Conservation (phyloP, 2,329 filamentous ascomycete species). For the Venturia asperata region DNA sequence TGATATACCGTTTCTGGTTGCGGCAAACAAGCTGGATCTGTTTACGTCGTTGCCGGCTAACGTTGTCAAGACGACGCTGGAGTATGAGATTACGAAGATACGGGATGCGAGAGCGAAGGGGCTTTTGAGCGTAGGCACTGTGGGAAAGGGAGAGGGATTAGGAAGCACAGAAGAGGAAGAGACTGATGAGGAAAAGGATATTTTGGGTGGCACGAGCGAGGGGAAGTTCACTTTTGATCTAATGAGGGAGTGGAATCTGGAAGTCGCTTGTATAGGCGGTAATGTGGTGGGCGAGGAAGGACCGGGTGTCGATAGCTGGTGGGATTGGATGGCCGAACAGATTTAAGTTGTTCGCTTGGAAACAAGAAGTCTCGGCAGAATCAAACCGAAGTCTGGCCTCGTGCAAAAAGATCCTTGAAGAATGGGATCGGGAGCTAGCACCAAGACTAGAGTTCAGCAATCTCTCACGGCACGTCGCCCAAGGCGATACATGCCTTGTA, state of each 20-base stretch:
- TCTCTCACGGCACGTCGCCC: no score
- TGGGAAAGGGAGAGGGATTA: constrained; percentile 50
- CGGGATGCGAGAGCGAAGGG: constrained; percentile 68
- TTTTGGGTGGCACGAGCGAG: constrained; percentile 74
- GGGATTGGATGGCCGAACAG: constrained; percentile 77
- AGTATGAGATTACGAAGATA: constrained; percentile 74
- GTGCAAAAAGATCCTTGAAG: not conserved
- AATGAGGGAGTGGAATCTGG: constrained; percentile 75
- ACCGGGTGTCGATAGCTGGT: constrained; percentile 75
- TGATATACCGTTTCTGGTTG: constrained; percentile 69
- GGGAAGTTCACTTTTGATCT: constrained; percentile 72
- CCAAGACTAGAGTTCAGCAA: not conserved
- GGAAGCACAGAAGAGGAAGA: constrained; percentile 56
- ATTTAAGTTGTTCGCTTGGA: constrained; percentile 42
- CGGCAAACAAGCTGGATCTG: constrained; percentile 91
- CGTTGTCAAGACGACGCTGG: constrained; percentile 66
- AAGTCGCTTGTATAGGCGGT: constrained; percentile 70
- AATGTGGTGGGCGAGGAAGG: constrained; percentile 57
- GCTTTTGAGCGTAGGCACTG: constrained; percentile 65
- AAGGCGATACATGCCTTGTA: no score
- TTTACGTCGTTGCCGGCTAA: constrained; percentile 82
- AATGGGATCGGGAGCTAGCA: not conserved
- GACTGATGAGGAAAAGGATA: constrained; percentile 63
- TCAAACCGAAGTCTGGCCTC: not conserved
- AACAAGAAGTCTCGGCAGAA: not conserved